Conservation (phyloP, 2,329 filamentous ascomycete species). For the Blastomyces emzantsi region DNA sequence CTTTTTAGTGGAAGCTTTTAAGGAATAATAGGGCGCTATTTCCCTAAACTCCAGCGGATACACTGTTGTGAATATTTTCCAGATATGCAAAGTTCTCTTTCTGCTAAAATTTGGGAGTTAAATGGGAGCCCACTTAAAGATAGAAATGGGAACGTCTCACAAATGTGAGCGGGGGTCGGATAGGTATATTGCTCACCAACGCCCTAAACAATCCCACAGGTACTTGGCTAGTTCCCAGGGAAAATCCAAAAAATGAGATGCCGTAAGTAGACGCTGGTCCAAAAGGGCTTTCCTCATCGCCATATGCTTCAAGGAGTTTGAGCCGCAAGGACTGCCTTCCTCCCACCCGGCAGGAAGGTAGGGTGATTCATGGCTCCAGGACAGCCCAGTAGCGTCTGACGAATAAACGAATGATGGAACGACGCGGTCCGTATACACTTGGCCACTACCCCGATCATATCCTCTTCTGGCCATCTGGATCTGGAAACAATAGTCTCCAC, state of each 20-base stretch:
- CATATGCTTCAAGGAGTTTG: constrained; percentile 28
- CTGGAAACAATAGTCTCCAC: not conserved
- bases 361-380: constrained; percentile 34
- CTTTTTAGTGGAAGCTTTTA: constrained; percentile 25
- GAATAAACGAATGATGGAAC: constrained; percentile 12
- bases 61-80: constrained; percentile 34
- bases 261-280: constrained; percentile 31
- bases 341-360: constrained; percentile 26
- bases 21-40: constrained; percentile 22
- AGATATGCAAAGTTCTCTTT: constrained; percentile 35
- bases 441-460: constrained; percentile 17
- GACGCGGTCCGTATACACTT: constrained; percentile 15
- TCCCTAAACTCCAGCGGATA: constrained; percentile 31
- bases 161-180: not conserved
- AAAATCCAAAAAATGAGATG: constrained; percentile 29
- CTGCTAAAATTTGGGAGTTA: constrained; percentile 19
- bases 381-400: constrained; percentile 19
- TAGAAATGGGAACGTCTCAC: not conserved
- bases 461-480: constrained; percentile 10
- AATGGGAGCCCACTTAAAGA: not conserved
- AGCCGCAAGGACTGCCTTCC: constrained; percentile 20
- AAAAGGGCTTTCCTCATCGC: constrained; percentile 27
- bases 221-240: constrained; percentile 34
- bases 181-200: constrained; percentile 24
- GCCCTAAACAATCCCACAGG: constrained; percentile 32